Conservation (phyloP, 2,329 filamentous ascomycete species). For the Xylaria sp. region DNA sequence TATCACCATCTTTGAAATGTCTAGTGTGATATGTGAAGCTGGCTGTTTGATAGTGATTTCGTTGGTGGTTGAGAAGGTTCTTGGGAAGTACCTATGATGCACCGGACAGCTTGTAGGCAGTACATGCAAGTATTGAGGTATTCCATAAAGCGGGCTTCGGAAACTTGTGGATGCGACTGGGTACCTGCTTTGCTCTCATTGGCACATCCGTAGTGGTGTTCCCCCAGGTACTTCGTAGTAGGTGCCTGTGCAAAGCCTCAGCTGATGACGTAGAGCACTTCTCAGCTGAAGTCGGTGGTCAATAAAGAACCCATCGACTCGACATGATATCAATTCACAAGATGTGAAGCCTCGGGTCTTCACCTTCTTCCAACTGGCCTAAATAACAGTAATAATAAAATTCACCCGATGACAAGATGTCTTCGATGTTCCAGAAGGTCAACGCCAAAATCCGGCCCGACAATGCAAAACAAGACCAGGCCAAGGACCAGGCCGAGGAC, state of each 20-base stretch:
- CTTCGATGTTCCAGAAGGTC: slow-evolving; percentile 31
- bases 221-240: too few species aligned
- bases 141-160: background rate
- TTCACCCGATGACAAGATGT: slow-evolving; percentile 15
- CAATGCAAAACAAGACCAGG: slow-evolving; percentile 8
- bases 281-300: background rate
- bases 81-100: too few species aligned
- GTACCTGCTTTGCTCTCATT: background rate
- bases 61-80: too few species aligned
- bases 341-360: background rate
- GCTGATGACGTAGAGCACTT: slow-evolving; percentile 21
- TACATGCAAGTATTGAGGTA: background rate
- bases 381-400: background rate
- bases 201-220: too few species aligned
- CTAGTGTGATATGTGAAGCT: too few species aligned
- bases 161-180: background rate
- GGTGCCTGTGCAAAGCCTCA: slow-evolving; percentile 1
- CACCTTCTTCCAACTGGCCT: background rate
- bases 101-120: too few species aligned
- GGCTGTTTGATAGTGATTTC: too few species aligned
- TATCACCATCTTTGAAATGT: too few species aligned
- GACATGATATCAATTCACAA: background rate
- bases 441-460: slow-evolving; percentile 23
- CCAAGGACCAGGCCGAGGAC: slow-evolving; percentile 24
- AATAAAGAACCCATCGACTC: too few species aligned